Evolutionary conservation across 768 basidiomycete genomes (phyloP).

Genomic region (Crassisporium funariophilum): DNA sequence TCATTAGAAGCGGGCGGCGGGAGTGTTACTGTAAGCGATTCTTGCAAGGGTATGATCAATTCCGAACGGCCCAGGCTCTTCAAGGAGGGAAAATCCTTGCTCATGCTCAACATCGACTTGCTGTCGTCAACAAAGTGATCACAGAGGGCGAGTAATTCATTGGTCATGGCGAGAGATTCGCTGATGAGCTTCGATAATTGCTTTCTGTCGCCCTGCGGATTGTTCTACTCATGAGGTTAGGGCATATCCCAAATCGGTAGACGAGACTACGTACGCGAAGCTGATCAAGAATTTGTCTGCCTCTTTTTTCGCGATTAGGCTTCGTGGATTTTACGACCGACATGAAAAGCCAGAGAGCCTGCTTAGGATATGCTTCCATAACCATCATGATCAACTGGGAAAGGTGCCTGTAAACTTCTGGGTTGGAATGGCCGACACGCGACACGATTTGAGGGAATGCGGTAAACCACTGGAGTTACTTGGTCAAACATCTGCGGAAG

Average conservation of each 20-base stretch:
- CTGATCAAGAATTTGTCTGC: conserved; percentile 55
- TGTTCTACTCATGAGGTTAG: conserved; percentile 38
- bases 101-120: conserved; percentile 44
- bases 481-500: conserved; percentile 1
- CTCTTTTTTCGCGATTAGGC: conserved; percentile 57
- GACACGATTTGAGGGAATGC: conserved; percentile 98
- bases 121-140: conserved; percentile 50
- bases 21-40: conserved; percentile 86
- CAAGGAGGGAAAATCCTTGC: conserved; percentile 60
- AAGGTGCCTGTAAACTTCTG: conserved; percentile 60
- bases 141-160: conserved; percentile 69
- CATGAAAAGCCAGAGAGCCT: conserved; percentile 91
- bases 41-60: conserved; percentile 90
- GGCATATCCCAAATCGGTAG: too few relatives aligned
- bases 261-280: conserved; percentile 58
- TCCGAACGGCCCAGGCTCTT: conserved; percentile 57
- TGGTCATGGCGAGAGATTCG: conserved; percentile 62
- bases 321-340: conserved; percentile 88
- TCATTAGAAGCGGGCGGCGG: conserved; percentile 70
- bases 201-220: conserved; percentile 43
- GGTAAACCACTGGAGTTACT: conserved; percentile 76
- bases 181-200: conserved; percentile 52
- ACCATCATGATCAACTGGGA: conserved; percentile 69
- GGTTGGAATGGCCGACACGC: conserved; percentile 77
- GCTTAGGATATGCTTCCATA: conserved; percentile 83